These are phyloP conservation scores for Eucalyptus fibrosa DNA, from an alignment of 345 rosid species.

Conservation along the genomic window DNA sequence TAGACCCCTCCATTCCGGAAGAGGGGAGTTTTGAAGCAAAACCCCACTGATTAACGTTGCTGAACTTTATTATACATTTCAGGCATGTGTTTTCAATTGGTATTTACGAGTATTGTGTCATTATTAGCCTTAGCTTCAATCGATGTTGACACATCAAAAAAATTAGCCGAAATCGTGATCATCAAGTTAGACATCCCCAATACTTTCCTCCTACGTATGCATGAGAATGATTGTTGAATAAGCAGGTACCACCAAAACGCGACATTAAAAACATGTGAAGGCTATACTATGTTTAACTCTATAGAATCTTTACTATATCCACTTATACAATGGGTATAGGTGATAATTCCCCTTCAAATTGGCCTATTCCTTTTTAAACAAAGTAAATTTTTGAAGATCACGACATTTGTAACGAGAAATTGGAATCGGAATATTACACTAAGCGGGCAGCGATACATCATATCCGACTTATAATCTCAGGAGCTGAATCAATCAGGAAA, in stretches of 20 bases:
- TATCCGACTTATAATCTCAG: neutral
- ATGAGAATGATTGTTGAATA: neutral
- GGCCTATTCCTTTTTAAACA: neutral
- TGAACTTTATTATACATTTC: neutral
- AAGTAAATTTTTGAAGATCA: neutral
- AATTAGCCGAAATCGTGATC: neutral
- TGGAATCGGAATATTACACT: neutral
- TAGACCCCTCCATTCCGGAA: too few relatives aligned
- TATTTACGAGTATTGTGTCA: neutral
- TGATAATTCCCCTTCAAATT: neutral
- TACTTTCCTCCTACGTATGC: neutral
- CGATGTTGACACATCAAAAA: neutral
- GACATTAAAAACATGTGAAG: neutral
- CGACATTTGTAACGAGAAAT: neutral
- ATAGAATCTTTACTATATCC: neutral
- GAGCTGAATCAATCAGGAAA: neutral
- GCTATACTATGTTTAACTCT: neutral
- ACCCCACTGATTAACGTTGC: neutral
- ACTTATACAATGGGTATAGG: neutral
- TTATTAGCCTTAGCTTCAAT: neutral
- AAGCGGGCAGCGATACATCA: neutral
- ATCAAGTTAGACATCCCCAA: neutral
- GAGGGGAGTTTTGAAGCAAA: too few relatives aligned
- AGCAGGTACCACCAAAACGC: neutral
- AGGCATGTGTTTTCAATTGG: neutral